Percentiles rank a stretch among this genome's conserved stretches.
Conservation (phyloP, 768 basidiomycete species). For the Calvatia gigantea region DNA sequence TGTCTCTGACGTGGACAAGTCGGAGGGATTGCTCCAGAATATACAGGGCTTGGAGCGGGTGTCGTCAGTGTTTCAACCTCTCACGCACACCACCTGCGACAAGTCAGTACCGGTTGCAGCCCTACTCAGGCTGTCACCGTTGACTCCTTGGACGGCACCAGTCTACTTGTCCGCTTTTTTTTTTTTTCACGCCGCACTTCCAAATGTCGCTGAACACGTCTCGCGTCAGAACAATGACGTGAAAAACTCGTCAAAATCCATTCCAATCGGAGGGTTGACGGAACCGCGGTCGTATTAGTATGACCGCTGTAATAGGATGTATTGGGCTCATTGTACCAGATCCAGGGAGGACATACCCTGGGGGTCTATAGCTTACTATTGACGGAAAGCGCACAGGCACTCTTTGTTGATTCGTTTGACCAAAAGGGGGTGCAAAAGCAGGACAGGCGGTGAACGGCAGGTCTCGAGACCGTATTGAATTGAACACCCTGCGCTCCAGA, state of each 20-base stretch:
- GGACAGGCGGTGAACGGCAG: neutral
- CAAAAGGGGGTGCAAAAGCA: neutral
- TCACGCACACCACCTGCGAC: neutral
- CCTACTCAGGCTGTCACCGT: neutral
- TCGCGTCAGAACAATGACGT: conserved; percentile 8
- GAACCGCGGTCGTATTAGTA: conserved; percentile 3
- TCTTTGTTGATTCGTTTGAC: neutral
- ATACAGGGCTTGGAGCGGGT: neutral
- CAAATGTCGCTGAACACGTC: neutral
- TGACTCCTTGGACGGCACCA: neutral
- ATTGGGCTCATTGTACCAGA: neutral
- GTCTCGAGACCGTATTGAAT: neutral
- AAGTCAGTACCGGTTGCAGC: neutral
- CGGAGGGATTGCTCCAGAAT: no score
- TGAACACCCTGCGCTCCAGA: neutral
- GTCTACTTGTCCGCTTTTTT: neutral
- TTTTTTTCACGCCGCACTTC: neutral
- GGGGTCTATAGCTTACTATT: neutral
- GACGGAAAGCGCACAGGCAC: neutral
- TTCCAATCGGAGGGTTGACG: conserved; percentile 7
- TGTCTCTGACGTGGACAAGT: no score
- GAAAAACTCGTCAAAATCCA: neutral
- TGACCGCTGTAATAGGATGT: neutral
- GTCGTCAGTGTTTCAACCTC: neutral
- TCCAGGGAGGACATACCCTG: neutral